Evolutionary conservation across 192 early-diverging fungal species (phyloP), one percentile per base, ranked within the genome.

Genomic region (Backusella liffmaniae): DNA sequence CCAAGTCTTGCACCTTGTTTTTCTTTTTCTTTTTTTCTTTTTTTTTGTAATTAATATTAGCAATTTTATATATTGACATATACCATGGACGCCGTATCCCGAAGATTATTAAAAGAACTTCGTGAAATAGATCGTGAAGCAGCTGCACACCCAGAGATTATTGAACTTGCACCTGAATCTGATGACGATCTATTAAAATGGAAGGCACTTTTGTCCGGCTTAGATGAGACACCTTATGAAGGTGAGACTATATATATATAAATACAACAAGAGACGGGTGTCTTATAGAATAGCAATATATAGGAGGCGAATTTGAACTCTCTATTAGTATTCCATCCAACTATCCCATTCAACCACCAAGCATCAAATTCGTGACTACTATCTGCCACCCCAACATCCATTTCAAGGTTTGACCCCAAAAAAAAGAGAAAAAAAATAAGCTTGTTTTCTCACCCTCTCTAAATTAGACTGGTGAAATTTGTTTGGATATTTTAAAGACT

Each of bases 321-420:
- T 81, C 83, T 59, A 95, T 97, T 73, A 72, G 82, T 7, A 81
- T 97, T 23, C 94, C 94, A n/a, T 51, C 62, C 10, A 79, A 76
- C 12, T 97, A 97, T 74, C 96, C 96, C 3, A 91, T 93, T 66
- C 86, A 91, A 49, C 91, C 96, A 26, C 96, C 96, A 6, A 84
- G 77, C 10, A 90, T 96, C 26, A 85, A 78, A 34, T 97, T 97
- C 76, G 67, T 86, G 29, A 94, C 93, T 8, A 91, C 78, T 53
- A 90, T 97, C 32, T 95, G 93, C 72, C 96, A 97, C 85, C 96
- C 96, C 44, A 99, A 99, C 80, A 92, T 99, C 73, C 92, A 97
- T 83, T 96, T 94, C 77, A 94, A 94, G 89, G 93, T 93, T 84
- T 82, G 37, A 6, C 44, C 39, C 34, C 34, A 26, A 35, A 30